These are phyloP conservation scores for Fusarium ambrosium DNA, from an alignment of 2,329 filamentous ascomycete species.

Conservation along the genomic window DNA sequence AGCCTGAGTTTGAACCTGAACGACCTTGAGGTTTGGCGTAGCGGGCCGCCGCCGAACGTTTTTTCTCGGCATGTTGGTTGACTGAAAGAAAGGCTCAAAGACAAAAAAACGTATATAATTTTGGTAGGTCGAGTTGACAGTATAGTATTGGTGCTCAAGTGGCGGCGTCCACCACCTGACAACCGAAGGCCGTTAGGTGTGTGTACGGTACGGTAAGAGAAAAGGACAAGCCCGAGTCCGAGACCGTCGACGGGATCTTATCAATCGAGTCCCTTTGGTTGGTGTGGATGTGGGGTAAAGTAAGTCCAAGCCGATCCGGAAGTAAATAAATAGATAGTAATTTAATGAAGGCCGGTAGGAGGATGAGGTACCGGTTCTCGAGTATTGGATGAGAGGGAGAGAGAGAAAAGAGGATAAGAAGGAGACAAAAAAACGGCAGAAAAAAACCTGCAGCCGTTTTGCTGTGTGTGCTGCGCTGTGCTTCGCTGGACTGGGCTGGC, in stretches of 20 bases:
- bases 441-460: slow-evolving; percentile 40
- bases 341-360: slow-evolving; percentile 23
- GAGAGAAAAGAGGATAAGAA: slow-evolving; percentile 32
- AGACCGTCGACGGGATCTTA: slow-evolving; percentile 41
- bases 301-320: slow-evolving; percentile 29
- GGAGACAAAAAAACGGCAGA: slow-evolving; percentile 45
- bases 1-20: slow-evolving; percentile 30
- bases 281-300: slow-evolving; percentile 48
- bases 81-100: slow-evolving; percentile 2
- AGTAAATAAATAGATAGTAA: slow-evolving; percentile 10
- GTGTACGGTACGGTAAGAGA: background rate
- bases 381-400: slow-evolving; percentile 3
- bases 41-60: slow-evolving; percentile 54
- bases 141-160: slow-evolving; percentile 4
- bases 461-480: background rate
- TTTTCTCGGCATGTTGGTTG: slow-evolving; percentile 51
- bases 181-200: slow-evolving; percentile 8
- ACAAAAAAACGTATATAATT: slow-evolving; percentile 47
- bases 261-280: slow-evolving; percentile 45
- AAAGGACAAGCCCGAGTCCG: background rate
- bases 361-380: slow-evolving; percentile 29
- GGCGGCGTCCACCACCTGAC: background rate
- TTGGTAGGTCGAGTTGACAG: slow-evolving; percentile 8
- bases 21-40: slow-evolving; percentile 58
- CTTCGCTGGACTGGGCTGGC: slow-evolving; percentile 13